phyloP scores from a whole-genome alignment of 139 green algal species.

The Micromonas commoda region DNA sequence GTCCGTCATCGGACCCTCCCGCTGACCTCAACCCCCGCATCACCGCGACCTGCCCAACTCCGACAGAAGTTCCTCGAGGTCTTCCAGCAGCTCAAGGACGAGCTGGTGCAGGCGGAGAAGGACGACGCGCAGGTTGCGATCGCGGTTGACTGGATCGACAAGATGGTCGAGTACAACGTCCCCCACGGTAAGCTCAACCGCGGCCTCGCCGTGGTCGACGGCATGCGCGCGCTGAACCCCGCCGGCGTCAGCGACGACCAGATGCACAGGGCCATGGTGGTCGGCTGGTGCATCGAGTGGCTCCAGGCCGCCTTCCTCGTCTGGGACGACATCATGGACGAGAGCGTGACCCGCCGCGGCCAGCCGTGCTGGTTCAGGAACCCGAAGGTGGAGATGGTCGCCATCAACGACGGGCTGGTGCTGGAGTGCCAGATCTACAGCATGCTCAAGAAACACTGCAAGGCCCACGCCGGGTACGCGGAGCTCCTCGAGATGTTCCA shows the following conservation, averaged over 20 bases:
- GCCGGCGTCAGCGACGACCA: constrained; percentile 54
- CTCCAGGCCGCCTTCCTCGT: constrained; percentile 94
- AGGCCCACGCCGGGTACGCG: constrained; percentile 45
- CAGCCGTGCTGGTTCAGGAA: constrained; percentile 97
- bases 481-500: constrained; percentile 92
- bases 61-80: constrained; percentile 8
- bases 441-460: constrained; percentile 64
- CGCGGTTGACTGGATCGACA: constrained; percentile 54
- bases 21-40: too few relatives aligned
- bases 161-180: constrained; percentile 93
- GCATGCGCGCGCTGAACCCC: constrained; percentile 31
- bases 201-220: constrained; percentile 90
- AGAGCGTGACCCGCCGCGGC: constrained; percentile 84
- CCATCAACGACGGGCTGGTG: constrained; percentile 96
- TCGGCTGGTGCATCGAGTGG: constrained; percentile 98
- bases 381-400: constrained; percentile 81
- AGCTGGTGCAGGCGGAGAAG: constrained; percentile 1
- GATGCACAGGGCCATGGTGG: constrained; percentile 61
- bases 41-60: too few relatives aligned
- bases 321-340: constrained; percentile 98
- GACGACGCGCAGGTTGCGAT: not conserved
- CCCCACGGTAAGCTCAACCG: constrained; percentile 94
- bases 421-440: constrained; percentile 90
- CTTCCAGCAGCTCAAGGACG: constrained; percentile 6
- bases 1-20: too few relatives aligned